These are phyloP conservation scores for Myxozyma mucilagina DNA, from an alignment of 805 yeast genomes.

Conservation along the genomic window DNA sequence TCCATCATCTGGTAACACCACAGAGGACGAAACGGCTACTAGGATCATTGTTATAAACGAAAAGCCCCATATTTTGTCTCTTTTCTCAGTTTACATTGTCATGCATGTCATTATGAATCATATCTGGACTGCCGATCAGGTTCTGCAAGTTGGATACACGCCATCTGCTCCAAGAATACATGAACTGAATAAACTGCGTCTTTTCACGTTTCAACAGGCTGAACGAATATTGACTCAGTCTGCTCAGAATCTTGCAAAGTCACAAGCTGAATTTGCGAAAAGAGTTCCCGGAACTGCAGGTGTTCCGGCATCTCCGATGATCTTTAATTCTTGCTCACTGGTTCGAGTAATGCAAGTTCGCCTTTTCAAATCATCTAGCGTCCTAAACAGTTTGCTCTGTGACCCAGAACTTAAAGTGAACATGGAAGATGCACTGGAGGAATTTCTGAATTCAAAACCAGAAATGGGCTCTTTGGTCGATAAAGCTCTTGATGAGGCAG, in stretches of 20 bases:
- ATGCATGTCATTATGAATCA: slow-evolving; percentile 19
- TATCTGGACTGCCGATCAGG: slow-evolving; percentile 18
- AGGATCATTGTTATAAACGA: slow-evolving; percentile 3
- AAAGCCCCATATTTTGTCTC: slow-evolving; percentile 9
- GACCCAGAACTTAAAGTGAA: slow-evolving; percentile 12
- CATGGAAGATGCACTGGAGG: slow-evolving; percentile 14
- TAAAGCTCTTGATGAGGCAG: slow-evolving; percentile 17
- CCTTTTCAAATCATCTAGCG: slow-evolving; percentile 15
- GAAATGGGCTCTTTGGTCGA: slow-evolving; percentile 18
- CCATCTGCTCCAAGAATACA: slow-evolving; percentile 10
- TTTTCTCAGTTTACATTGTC: slow-evolving; percentile 10
- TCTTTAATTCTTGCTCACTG: slow-evolving; percentile 15
- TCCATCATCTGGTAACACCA: neutral
- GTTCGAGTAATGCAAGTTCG: slow-evolving; percentile 20
- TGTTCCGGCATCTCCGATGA: slow-evolving; percentile 11
- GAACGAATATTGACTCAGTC: slow-evolving; percentile 10
- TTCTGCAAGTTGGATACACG: slow-evolving; percentile 8
- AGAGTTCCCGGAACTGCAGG: slow-evolving; percentile 4
- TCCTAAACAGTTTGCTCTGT: slow-evolving; percentile 12
- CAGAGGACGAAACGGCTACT: slow-evolving; percentile 14
- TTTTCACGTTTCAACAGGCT: slow-evolving; percentile 15
- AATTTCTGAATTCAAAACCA: slow-evolving; percentile 11
- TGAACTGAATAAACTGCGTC: slow-evolving; percentile 12
- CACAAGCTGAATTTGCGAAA: slow-evolving; percentile 14
- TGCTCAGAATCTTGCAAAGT: slow-evolving; percentile 1